Conservation (phyloP, 768 basidiomycete species). For the Sistotremastrum niveocremeum region DNA sequence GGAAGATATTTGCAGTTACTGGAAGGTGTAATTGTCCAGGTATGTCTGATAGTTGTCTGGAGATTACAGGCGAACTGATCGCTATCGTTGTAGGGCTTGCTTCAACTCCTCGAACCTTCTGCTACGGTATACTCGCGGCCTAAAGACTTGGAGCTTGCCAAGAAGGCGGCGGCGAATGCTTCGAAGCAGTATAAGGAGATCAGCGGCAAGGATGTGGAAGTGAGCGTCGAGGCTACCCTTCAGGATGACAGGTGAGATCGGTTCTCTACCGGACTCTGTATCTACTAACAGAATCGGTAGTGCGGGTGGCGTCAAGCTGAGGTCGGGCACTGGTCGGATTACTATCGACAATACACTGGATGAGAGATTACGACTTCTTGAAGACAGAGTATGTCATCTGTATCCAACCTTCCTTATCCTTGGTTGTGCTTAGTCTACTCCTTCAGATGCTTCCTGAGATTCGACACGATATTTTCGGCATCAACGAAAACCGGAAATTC, state of each 20-base stretch:
- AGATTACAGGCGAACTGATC: background rate
- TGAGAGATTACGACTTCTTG: conserved; percentile 76
- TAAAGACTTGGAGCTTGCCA: conserved; percentile 47
- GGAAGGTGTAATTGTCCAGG: conserved; percentile 70
- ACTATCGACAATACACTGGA: conserved; percentile 91
- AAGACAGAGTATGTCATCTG: conserved; percentile 63
- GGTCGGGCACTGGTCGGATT: conserved; percentile 62
- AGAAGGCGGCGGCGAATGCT: conserved; percentile 55
- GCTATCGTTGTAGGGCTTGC: conserved; percentile 36
- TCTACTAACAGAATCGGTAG: conserved; percentile 22
- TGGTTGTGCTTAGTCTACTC: background rate
- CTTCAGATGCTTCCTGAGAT: conserved; percentile 91
- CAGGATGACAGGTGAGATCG: conserved; percentile 50
- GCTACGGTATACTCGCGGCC: conserved; percentile 55
- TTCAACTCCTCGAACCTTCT: conserved; percentile 64
- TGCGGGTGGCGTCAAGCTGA: conserved; percentile 75
- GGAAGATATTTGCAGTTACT: conserved; percentile 71
- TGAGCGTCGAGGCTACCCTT: conserved; percentile 48
- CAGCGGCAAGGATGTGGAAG: conserved; percentile 51
- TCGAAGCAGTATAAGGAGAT: conserved; percentile 57
- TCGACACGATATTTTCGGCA: conserved; percentile 75
- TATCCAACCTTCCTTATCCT: background rate
- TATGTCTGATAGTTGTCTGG: background rate
- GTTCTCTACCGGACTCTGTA: background rate
- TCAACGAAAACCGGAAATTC: conserved; percentile 88